Evolutionary conservation across 768 basidiomycete genomes (phyloP).

Genomic region (Kwoniella dejecticola): DNA sequence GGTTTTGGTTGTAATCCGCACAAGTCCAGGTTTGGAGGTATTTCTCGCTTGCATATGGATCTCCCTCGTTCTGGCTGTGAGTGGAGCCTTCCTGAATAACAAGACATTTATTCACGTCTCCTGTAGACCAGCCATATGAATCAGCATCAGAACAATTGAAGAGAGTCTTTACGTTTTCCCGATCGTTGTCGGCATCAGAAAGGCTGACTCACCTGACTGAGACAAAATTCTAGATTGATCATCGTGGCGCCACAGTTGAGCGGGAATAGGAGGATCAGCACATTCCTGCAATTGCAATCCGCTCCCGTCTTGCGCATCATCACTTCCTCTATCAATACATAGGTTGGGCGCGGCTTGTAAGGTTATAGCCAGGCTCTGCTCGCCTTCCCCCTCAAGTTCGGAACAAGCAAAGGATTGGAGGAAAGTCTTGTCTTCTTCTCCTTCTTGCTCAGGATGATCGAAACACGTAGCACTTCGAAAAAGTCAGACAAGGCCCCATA

Average conservation of each 20-base stretch:
- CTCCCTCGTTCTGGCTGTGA: not conserved
- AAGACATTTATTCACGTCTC: not conserved
- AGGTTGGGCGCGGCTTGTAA: not conserved
- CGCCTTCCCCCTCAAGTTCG: not conserved
- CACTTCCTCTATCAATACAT: slow-evolving; percentile 4
- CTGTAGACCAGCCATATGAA: not conserved
- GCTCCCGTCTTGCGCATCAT: not conserved
- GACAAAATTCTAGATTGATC: not conserved
- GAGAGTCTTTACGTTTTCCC: too few relatives aligned
- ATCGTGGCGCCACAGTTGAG: not conserved
- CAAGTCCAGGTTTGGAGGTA: not conserved
- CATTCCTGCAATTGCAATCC: slow-evolving; percentile 1
- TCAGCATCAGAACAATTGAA: too few relatives aligned
- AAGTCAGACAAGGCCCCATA: not conserved
- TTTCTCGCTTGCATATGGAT: slow-evolving; percentile 3
- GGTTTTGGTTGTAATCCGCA: not conserved
- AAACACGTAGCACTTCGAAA: not conserved
- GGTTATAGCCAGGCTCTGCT: not conserved
- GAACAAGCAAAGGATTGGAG: not conserved
- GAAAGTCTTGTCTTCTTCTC: not conserved
- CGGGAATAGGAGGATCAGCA: not conserved
- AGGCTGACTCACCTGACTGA: too few relatives aligned
- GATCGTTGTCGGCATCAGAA: too few relatives aligned
- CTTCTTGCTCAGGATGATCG: not conserved
- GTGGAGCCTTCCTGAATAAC: not conserved